Evolutionary conservation across 148 eudicot species (phyloP).

Genomic region (Pharnaceum exiguum): DNA sequence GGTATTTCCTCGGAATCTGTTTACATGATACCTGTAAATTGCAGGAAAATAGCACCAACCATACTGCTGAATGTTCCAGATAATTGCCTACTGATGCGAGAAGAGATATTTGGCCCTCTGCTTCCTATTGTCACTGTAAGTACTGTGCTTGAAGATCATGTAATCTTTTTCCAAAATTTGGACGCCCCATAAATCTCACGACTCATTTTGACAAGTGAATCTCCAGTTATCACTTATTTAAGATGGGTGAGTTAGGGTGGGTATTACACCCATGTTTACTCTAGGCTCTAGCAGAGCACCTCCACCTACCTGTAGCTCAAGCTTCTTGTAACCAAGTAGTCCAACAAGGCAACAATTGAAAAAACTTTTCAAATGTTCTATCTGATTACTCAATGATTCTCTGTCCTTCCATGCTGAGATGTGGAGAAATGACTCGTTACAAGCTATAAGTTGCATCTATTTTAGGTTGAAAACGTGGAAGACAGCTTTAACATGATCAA

Average conservation of each 20-base stretch:
- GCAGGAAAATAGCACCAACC: slow-evolving; percentile 66
- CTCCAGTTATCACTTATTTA: too few species aligned
- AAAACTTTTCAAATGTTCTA: neutral
- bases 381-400: neutral
- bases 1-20: neutral
- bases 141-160: neutral
- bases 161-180: neutral
- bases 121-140: slow-evolving; percentile 70
- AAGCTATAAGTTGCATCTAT: neutral
- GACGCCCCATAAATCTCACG: too few species aligned
- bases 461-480: slow-evolving; percentile 50
- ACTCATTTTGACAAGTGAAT: too few species aligned
- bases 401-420: neutral
- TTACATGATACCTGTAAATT: neutral
- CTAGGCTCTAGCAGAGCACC: too few species aligned
- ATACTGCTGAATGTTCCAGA: slow-evolving; percentile 55
- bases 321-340: too few species aligned
- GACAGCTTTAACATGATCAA: slow-evolving; percentile 53
- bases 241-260: too few species aligned
- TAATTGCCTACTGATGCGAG: slow-evolving; percentile 49
- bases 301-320: too few species aligned
- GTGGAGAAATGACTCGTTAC: too few species aligned
- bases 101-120: slow-evolving; percentile 79
- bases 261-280: too few species aligned
- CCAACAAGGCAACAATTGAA: neutral